A percentile compares a stretch with the other conserved stretches of the same genome.
phyloP scores from a whole-genome alignment of 805 yeast species.

The Saturnispora sanitii region DNA sequence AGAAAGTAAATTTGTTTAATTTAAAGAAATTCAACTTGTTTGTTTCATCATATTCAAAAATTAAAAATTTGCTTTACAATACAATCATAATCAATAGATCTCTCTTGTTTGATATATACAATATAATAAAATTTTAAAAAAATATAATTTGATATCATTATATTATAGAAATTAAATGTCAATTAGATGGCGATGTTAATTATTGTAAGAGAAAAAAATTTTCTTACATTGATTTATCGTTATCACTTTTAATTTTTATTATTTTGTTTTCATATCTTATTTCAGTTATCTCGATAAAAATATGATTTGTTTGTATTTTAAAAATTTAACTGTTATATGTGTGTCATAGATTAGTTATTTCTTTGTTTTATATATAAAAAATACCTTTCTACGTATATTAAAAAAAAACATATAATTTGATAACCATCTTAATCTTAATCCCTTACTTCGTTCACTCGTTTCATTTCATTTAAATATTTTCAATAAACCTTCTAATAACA shows the following conservation, averaged over 20 bases:
- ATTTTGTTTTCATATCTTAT: neutral
- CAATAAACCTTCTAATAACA: conserved; percentile 46
- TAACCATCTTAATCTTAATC: neutral
- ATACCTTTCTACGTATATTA: conserved; percentile 7
- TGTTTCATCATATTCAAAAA: neutral
- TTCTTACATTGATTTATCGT: neutral
- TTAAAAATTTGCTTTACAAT: too few relatives aligned
- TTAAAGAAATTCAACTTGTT: neutral
- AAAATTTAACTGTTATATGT: neutral
- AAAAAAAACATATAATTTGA: conserved; percentile 1
- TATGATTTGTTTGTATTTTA: neutral
- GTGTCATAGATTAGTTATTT: neutral
- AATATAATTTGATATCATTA: neutral
- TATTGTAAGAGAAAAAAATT: neutral
- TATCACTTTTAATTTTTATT: neutral
- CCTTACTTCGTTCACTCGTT: neutral
- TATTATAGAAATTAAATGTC: too few relatives aligned
- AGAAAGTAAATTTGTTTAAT: conserved; percentile 58
- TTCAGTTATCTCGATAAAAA: neutral
- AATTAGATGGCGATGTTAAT: too few relatives aligned
- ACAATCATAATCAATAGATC: too few relatives aligned
- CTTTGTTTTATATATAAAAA: conserved; percentile 1
- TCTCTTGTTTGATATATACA: neutral
- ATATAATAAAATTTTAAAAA: too few relatives aligned
- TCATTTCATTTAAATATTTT: conserved; percentile 1